phyloP scores from a whole-genome alignment of 192 early-diverging fungal species.

The Gaertneriomyces semiglobifer region DNA sequence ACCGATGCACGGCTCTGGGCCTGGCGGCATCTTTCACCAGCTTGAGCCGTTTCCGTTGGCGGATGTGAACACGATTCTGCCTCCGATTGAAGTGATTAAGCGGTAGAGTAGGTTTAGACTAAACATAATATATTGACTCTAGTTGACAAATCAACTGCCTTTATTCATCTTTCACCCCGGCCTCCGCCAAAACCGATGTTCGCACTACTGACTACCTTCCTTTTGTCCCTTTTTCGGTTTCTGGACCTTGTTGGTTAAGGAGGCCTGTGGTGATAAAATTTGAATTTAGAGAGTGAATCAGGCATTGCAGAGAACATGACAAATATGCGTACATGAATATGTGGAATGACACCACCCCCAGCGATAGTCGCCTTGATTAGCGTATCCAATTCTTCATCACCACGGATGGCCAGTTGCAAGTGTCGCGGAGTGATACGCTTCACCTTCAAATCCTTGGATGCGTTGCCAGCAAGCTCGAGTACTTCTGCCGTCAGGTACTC shows the following conservation, averaged over 20 bases:
- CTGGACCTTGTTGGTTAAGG: constrained; percentile 29
- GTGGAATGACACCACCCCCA: constrained; percentile 59
- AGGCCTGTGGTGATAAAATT: constrained; percentile 19
- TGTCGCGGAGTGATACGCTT: constrained; percentile 89
- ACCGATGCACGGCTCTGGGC: background rate
- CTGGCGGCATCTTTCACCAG: constrained; percentile 21
- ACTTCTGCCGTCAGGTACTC: constrained; percentile 94
- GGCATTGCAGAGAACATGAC: background rate
- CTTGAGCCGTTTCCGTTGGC: constrained; percentile 25
- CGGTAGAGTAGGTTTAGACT: too few species aligned
- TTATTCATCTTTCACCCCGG: too few species aligned
- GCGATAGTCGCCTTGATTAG: constrained; percentile 88
- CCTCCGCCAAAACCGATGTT: too few species aligned
- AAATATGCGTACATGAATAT: constrained; percentile 32
- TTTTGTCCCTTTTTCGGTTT: constrained; percentile 25
- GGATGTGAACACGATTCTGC: background rate
- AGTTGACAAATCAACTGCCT: too few species aligned
- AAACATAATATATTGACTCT: too few species aligned
- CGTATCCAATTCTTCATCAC: constrained; percentile 86
- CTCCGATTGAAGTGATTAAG: too few species aligned
- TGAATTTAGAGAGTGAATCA: background rate
- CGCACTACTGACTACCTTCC: background rate
- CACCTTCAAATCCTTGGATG: constrained; percentile 84
- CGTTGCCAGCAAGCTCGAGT: constrained; percentile 89
- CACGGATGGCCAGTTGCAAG: constrained; percentile 86